Percentiles rank a stretch among this genome's conserved stretches.
Conservation (phyloP, 148 eudicot genomes). For the Fagopyrum tataricum region DNA sequence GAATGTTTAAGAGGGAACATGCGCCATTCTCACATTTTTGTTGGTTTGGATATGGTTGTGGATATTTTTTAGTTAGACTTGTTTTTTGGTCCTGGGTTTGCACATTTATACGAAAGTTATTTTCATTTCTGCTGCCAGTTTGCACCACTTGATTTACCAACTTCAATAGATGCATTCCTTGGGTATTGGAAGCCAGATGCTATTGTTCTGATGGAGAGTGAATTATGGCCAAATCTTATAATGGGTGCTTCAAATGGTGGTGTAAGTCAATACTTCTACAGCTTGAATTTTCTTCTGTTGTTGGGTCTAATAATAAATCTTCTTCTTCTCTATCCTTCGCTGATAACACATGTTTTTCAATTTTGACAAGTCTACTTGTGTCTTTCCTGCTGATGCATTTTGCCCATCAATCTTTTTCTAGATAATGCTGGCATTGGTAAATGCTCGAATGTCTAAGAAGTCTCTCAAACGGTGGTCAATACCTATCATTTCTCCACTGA, state of each 20-base stretch:
- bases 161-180: constrained; percentile 70
- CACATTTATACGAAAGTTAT: background rate
- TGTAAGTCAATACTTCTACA: constrained; percentile 33
- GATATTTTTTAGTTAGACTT: background rate
- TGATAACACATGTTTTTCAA: background rate
- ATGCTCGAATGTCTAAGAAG: constrained; percentile 82
- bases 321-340: background rate
- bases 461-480: constrained; percentile 70
- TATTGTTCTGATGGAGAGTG: constrained; percentile 75
- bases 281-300: constrained; percentile 1
- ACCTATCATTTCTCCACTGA: constrained; percentile 47
- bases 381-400: background rate
- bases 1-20: background rate
- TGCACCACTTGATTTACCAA: constrained; percentile 85
- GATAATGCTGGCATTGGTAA: constrained; percentile 64
- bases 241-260: constrained; percentile 71
- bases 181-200: constrained; percentile 85
- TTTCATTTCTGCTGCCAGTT: constrained; percentile 42
- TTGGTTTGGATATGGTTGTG: background rate
- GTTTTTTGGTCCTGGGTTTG: background rate
- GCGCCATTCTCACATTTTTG: background rate
- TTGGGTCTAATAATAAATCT: background rate
- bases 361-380: background rate
- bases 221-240: constrained; percentile 95
- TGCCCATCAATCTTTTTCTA: constrained; percentile 19